Conservation (phyloP, 176 grass and related monocot species). For the Phyllostachys edulis region DNA sequence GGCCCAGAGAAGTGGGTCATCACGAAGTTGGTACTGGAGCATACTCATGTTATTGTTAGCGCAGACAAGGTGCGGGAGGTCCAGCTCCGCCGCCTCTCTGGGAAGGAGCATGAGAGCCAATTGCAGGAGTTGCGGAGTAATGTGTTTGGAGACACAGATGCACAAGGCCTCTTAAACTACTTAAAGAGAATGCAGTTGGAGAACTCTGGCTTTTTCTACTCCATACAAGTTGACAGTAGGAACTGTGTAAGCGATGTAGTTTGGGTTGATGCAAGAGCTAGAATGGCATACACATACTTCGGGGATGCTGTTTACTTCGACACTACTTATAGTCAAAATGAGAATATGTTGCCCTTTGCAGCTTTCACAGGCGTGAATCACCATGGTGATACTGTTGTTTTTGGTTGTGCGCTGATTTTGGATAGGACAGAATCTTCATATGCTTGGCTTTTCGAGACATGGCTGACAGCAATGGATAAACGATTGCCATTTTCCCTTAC, state of each 20-base stretch:
- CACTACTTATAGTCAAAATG: conserved; percentile 66
- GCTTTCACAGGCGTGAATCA: conserved; percentile 84
- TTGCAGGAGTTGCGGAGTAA: conserved; percentile 59
- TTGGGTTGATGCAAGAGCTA: conserved; percentile 91
- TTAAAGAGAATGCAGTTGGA: conserved; percentile 74
- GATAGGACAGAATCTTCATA: conserved; percentile 73
- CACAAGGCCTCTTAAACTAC: conserved; percentile 61
- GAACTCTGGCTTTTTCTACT: conserved; percentile 75
- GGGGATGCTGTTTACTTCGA: conserved; percentile 89
- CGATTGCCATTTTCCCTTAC: conserved; percentile 65
- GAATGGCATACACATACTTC: conserved; percentile 79
- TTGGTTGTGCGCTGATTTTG: conserved; percentile 85
- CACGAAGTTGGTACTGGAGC: conserved; percentile 76
- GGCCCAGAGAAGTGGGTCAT: conserved; percentile 68
- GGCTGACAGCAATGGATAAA: conserved; percentile 76
- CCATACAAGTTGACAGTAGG: conserved; percentile 65
- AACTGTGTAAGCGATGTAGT: conserved; percentile 80
- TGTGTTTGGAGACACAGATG: conserved; percentile 76
- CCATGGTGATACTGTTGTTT: conserved; percentile 72
- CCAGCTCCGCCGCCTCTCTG: conserved; percentile 55
- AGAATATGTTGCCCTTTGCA: conserved; percentile 79
- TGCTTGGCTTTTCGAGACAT: conserved; percentile 80
- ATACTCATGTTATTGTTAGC: conserved; percentile 82
- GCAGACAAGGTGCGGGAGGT: conserved; percentile 68
- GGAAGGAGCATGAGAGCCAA: conserved; percentile 71